Evolutionary conservation across 306 rosid species (phyloP), one percentile per base, ranked within the genome.

Genomic region (Mimosa bimucronata): DNA sequence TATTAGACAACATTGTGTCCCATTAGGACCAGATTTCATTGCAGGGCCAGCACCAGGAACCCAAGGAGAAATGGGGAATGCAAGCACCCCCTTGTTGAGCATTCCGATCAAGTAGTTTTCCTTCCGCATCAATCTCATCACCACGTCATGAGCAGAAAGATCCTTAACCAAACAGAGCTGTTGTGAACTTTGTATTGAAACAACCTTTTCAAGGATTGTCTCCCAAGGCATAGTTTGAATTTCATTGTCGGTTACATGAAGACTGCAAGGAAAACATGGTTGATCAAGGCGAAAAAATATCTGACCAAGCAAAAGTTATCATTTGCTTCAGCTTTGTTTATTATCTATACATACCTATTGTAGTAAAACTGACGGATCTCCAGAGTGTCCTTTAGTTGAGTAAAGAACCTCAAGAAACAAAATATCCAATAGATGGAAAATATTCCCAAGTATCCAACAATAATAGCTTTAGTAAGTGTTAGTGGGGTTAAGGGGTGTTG

Each of bases 211-310:
- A 75, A 93, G 84, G 87, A 93, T 78, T 60, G 93, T 91, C 68
- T 92, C 96, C 99, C 99, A 95, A 38, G 97, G 90, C 94, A 95
- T 89, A n/a, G 96, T 91, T 81, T 95, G 91, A 87, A 95, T 91
- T 82, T 90, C 97, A 80, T 81, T 87, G 83, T 95, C 99, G 11
- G 93, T 89, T 29, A 95, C 91, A 79, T 86, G 85, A 71, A 95
- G 97, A 77, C 99, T 95, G 91, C 87, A 90, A 85, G 61, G 84
- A 73, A 28, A 45, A 70, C 61, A 75, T 37, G 67, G 57, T 80
- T 74, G 69, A 73, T 68, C 81, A 62, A 11, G 53, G 25, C 30
- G 48, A 66, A 55, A 55, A 55, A 21, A 55, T 7, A 55, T 21
- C 4, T 53, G 2, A 53, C 18, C 61, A 19, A 53, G 65, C 23